A percentile compares a stretch with the other conserved stretches of the same genome.
These are phyloP conservation scores for Exserohilum turcica DNA, from an alignment of 2,329 filamentous ascomycete genomes.

Conservation along the genomic window DNA sequence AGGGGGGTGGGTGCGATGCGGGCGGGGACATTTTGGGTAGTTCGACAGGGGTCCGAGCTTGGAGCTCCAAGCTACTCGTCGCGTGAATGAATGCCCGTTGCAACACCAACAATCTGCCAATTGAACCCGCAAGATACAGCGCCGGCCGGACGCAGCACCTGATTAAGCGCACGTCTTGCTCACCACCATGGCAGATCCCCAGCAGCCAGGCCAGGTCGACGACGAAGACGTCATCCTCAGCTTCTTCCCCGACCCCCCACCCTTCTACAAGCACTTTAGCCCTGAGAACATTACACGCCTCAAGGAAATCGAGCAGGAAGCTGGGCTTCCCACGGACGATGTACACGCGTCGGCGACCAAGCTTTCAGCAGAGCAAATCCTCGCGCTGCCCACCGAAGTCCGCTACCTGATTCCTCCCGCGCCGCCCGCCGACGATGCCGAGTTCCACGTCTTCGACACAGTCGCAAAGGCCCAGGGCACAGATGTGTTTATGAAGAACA, in stretches of 20 bases:
- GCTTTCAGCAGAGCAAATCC: slow-evolving; percentile 35
- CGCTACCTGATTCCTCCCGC: slow-evolving; percentile 79
- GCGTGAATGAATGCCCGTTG: no score
- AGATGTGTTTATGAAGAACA: slow-evolving; percentile 33
- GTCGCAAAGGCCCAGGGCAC: slow-evolving; percentile 53
- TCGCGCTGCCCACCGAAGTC: slow-evolving; percentile 70
- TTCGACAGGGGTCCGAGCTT: slow-evolving; percentile 1
- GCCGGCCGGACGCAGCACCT: no score
- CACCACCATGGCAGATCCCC: slow-evolving; percentile 22
- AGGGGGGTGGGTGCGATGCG: no score
- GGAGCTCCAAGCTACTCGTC: slow-evolving; percentile 2
- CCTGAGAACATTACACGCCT: slow-evolving; percentile 70
- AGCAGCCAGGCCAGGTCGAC: slow-evolving; percentile 11
- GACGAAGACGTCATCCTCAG: slow-evolving; percentile 33
- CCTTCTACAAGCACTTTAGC: slow-evolving; percentile 90
- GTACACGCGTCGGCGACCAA: not conserved
- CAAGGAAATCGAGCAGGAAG: slow-evolving; percentile 54
- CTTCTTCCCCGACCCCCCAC: slow-evolving; percentile 81
- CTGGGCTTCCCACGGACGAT: slow-evolving; percentile 3
- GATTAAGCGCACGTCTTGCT: not conserved
- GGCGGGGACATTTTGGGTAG: not conserved
- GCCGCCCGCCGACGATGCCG: slow-evolving; percentile 68
- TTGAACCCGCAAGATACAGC: no score
- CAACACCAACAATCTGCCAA: not conserved
- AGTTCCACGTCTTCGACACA: slow-evolving; percentile 75